These are phyloP conservation scores for Lizonia empirigonia DNA, from an alignment of 2,329 filamentous ascomycete species.

Conservation along the genomic window DNA sequence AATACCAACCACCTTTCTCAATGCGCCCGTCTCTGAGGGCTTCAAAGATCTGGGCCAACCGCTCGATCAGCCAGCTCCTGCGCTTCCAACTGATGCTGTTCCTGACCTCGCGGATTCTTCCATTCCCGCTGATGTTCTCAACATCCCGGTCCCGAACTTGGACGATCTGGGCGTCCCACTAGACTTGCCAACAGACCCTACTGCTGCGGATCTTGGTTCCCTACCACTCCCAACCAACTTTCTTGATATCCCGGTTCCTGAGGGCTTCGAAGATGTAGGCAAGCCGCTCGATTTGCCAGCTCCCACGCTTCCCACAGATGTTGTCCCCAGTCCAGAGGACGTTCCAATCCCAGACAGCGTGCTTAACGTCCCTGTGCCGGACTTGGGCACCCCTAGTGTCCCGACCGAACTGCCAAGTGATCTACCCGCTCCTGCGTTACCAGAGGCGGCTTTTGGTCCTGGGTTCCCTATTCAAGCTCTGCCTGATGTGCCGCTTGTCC, in stretches of 20 bases:
- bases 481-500: conserved; percentile 4
- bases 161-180: not conserved
- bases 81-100: not conserved
- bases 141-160: not conserved
- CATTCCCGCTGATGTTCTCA: not conserved
- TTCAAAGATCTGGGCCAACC: not conserved
- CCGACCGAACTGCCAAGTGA: not conserved
- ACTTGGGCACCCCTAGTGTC: not conserved
- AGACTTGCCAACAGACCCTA: not conserved
- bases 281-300: not conserved
- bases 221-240: not conserved
- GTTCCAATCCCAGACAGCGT: not conserved
- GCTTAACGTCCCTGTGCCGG: not conserved
- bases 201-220: too few species aligned
- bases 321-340: not conserved
- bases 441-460: conserved; percentile 2
- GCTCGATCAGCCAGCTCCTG: not conserved
- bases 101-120: not conserved
- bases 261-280: not conserved
- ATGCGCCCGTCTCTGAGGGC: not conserved
- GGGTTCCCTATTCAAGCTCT: conserved; percentile 8
- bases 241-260: not conserved
- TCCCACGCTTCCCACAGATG: not conserved
- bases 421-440: not conserved
- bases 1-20: too few species aligned